Conservation (phyloP, 1,284 basidiomycete genomes). For the Melampsora larici-populina region DNA sequence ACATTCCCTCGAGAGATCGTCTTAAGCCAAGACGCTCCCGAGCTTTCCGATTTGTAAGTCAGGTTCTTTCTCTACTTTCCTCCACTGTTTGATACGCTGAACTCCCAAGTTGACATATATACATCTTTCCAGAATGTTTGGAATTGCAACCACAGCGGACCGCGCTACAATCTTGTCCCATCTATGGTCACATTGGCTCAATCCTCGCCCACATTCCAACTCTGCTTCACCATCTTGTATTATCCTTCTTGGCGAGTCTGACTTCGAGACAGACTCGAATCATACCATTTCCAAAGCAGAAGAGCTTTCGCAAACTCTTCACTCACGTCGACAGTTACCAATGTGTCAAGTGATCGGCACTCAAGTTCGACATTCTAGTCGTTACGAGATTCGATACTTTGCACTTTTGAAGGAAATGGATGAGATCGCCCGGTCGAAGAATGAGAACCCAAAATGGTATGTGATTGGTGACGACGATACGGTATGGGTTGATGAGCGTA, state of each 20-base stretch:
- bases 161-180: conserved; percentile 21
- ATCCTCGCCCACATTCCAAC: neutral
- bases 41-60: conserved; percentile 19
- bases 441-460: conserved; percentile 13
- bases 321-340: neutral
- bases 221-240: neutral
- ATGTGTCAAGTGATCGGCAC: conserved; percentile 16
- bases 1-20: conserved; percentile 19
- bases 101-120: neutral
- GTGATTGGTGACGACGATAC: conserved; percentile 45
- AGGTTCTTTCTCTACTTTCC: neutral
- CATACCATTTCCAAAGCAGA: neutral
- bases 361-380: neutral
- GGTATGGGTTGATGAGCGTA: conserved; percentile 47
- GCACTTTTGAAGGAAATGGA: conserved; percentile 21
- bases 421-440: neutral
- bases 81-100: neutral
- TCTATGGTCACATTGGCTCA: conserved; percentile 20
- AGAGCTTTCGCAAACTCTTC: neutral
- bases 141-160: conserved; percentile 31
- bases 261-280: neutral
- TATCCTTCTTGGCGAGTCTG: neutral
- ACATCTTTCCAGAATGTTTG: conserved; percentile 14
- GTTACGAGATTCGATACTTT: conserved; percentile 31
- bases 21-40: neutral